A percentile compares a stretch with the other conserved stretches of the same genome.
Conservation (phyloP, 2,329 filamentous ascomycete genomes). For the Akanthomyces dipterigenus region DNA sequence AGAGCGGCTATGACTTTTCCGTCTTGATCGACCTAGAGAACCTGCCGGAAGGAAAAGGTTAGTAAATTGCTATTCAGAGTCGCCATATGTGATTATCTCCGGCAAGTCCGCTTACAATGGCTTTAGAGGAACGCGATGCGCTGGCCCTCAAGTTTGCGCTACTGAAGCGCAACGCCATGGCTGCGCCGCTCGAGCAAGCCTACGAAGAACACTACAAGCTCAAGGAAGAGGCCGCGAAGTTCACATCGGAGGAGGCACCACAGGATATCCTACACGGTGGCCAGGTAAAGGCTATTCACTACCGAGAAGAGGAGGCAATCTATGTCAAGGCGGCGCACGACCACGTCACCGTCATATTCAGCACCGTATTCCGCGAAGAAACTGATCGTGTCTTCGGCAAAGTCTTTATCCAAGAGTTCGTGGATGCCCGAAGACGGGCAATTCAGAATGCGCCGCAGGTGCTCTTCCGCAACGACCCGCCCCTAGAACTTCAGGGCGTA, state of each 20-base stretch:
- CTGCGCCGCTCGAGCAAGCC: slow-evolving; percentile 93
- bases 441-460: slow-evolving; percentile 99
- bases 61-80: slow-evolving; percentile 12
- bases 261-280: slow-evolving; percentile 86
- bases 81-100: not conserved
- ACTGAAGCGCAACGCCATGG: slow-evolving; percentile 97
- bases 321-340: slow-evolving; percentile 98
- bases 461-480: slow-evolving; percentile 89
- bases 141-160: slow-evolving; percentile 82
- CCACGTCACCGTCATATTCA: slow-evolving; percentile 97
- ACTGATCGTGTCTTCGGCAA: slow-evolving; percentile 97
- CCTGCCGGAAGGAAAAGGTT: slow-evolving; percentile 73
- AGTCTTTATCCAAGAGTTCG: slow-evolving; percentile 97
- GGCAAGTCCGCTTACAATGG: slow-evolving; percentile 10
- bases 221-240: slow-evolving; percentile 82
- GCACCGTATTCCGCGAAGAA: slow-evolving; percentile 95
- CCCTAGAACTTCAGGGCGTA: slow-evolving; percentile 81
- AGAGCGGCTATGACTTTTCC: slow-evolving; percentile 94
- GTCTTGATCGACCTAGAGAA: slow-evolving; percentile 83
- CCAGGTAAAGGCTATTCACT: slow-evolving; percentile 92
- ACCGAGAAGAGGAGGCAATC: slow-evolving; percentile 97
- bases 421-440: slow-evolving; percentile 86
- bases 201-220: slow-evolving; percentile 88
- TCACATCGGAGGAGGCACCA: slow-evolving; percentile 88
- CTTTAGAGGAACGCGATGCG: slow-evolving; percentile 71